These are phyloP conservation scores for Fraxinus quadrangulata DNA, from an alignment of 257 asterid genomes.

Conservation along the genomic window DNA sequence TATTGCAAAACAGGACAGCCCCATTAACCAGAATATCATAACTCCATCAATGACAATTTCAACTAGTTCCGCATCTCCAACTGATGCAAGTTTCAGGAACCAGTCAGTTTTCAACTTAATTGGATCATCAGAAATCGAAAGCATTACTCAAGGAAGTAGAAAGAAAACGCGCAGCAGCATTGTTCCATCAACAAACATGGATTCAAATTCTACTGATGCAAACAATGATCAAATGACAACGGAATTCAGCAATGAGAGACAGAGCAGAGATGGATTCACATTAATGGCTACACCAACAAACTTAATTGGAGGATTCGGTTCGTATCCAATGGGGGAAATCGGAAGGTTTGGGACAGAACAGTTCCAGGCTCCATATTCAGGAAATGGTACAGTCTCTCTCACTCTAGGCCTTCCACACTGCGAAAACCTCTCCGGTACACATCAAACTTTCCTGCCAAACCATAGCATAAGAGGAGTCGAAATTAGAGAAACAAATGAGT, in stretches of 20 bases:
- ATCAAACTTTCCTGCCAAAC: slow-evolving; percentile 61
- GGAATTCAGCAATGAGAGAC: slow-evolving; percentile 57
- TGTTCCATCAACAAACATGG: slow-evolving; percentile 29
- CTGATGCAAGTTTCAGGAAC: slow-evolving; percentile 38
- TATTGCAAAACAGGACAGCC: slow-evolving; percentile 37
- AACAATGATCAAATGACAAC: slow-evolving; percentile 45
- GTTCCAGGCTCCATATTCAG: slow-evolving; percentile 67
- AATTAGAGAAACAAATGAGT: slow-evolving; percentile 56
- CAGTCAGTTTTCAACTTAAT: slow-evolving; percentile 63
- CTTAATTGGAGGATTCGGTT: slow-evolving; percentile 87
- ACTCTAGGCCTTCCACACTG: slow-evolving; percentile 89
- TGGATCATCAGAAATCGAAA: slow-evolving; percentile 61
- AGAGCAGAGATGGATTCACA: slow-evolving; percentile 59
- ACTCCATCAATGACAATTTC: slow-evolving; percentile 26
- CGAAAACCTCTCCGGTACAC: slow-evolving; percentile 64
- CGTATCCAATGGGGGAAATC: slow-evolving; percentile 70
- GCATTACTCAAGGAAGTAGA: slow-evolving; percentile 59
- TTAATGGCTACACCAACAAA: slow-evolving; percentile 76
- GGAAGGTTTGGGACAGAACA: slow-evolving; percentile 69
- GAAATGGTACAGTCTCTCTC: slow-evolving; percentile 72
- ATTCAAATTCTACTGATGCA: slow-evolving; percentile 38
- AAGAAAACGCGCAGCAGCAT: slow-evolving; percentile 55
- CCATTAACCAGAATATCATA: slow-evolving; percentile 18
- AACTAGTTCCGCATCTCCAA: slow-evolving; percentile 44
- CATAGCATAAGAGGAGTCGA: slow-evolving; percentile 55